Conservation (phyloP, 768 basidiomycete genomes). For the Pleurotus djamor region DNA sequence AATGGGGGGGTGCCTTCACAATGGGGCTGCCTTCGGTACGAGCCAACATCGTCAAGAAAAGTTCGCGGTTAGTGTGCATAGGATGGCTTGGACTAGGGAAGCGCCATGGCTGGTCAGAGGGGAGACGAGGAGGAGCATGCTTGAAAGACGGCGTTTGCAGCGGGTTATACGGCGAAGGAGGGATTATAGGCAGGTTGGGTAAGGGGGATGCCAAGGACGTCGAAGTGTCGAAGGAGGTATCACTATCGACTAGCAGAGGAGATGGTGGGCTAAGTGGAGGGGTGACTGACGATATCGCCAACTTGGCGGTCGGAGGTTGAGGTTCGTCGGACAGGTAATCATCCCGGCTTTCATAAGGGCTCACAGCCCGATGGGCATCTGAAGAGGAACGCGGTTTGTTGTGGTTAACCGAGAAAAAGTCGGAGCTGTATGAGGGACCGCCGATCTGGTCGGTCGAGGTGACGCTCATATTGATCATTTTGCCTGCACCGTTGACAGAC, state of each 20-base stretch:
- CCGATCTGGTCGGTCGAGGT: slow-evolving; percentile 32
- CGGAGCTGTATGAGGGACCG: slow-evolving; percentile 37
- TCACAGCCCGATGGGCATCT: slow-evolving; percentile 11
- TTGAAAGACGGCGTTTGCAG: slow-evolving; percentile 73
- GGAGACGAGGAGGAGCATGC: slow-evolving; percentile 71
- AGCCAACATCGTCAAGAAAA: slow-evolving; percentile 65
- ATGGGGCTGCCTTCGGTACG: slow-evolving; percentile 49
- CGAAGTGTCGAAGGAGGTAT: background rate
- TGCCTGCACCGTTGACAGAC: slow-evolving; percentile 15
- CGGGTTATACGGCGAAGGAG: slow-evolving; percentile 77
- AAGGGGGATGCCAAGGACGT: slow-evolving; percentile 23
- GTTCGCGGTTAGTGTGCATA: slow-evolving; percentile 63
- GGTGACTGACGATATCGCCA: slow-evolving; percentile 22
- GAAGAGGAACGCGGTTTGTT: slow-evolving; percentile 14
- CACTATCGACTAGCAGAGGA: slow-evolving; percentile 19
- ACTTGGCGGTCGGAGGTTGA: slow-evolving; percentile 10
- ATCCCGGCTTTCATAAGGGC: slow-evolving; percentile 14
- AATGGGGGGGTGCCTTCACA: slow-evolving; percentile 30
- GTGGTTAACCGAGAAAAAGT: slow-evolving; percentile 35
- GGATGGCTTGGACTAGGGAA: slow-evolving; percentile 81
- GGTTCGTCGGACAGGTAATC: background rate
- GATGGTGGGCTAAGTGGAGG: slow-evolving; percentile 34
- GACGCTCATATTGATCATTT: slow-evolving; percentile 37
- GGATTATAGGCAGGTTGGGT: slow-evolving; percentile 32
- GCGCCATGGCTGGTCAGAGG: slow-evolving; percentile 81